phyloP scores from a whole-genome alignment of 1,284 basidiomycete genomes.

The Tylopilus sp. region DNA sequence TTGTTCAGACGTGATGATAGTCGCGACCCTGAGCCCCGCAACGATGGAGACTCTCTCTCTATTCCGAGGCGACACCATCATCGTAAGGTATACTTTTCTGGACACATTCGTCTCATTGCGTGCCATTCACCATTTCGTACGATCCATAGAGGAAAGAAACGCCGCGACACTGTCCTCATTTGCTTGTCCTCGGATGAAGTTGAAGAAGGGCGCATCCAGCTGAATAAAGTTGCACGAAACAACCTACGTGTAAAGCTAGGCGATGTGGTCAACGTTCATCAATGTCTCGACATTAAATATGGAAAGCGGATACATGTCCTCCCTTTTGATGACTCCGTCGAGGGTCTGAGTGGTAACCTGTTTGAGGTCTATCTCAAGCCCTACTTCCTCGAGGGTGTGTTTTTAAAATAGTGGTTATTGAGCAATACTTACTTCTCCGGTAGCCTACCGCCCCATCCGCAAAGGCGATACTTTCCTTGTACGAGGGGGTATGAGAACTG shows the following conservation, averaged over 20 bases:
- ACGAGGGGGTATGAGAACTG: slow-evolving; percentile 95
- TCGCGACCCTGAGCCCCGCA: slow-evolving; percentile 92
- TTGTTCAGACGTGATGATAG: slow-evolving; percentile 48
- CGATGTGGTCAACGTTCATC: slow-evolving; percentile 93
- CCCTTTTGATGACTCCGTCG: slow-evolving; percentile 97
- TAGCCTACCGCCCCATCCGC: slow-evolving; percentile 91
- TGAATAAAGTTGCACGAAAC: slow-evolving; percentile 99
- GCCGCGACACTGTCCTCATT: slow-evolving; percentile 94
- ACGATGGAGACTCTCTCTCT: slow-evolving; percentile 96
- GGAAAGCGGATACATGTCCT: slow-evolving; percentile 97
- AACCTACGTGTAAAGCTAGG: slow-evolving; percentile 98
- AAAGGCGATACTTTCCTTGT: slow-evolving; percentile 99
- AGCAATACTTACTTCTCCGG: slow-evolving; percentile 20
- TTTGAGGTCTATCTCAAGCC: slow-evolving; percentile 99
- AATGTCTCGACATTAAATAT: slow-evolving; percentile 98
- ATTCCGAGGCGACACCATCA: slow-evolving; percentile 95
- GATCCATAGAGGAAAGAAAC: slow-evolving; percentile 83
- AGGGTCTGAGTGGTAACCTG: slow-evolving; percentile 96
- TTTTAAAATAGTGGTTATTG: slow-evolving; percentile 8
- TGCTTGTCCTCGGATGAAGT: slow-evolving; percentile 94
- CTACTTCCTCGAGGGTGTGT: slow-evolving; percentile 94
- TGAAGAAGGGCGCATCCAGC: slow-evolving; percentile 95
- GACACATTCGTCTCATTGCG: neutral
- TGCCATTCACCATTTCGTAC: slow-evolving; percentile 21
- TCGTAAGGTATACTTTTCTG: slow-evolving; percentile 70